Evolutionary conservation across 1,139 yeast species (phyloP).

Genomic region (Magnusiomyces fungicola): DNA sequence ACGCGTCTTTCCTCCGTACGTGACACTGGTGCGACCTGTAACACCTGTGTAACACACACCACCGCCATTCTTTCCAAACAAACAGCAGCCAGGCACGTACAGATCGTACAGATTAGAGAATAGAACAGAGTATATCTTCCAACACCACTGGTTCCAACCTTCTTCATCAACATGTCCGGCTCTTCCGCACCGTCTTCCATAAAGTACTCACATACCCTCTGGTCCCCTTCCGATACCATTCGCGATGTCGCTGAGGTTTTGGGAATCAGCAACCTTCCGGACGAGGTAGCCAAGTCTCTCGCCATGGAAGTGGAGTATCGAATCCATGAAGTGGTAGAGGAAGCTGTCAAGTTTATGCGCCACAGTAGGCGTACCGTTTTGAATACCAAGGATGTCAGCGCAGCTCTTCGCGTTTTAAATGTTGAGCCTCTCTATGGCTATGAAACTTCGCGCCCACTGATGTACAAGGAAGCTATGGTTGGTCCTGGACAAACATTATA

Average conservation of each 20-base stretch:
- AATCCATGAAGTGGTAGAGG: slow-evolving; percentile 89
- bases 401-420: slow-evolving; percentile 77
- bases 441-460: slow-evolving; percentile 45
- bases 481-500: slow-evolving; percentile 94
- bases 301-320: slow-evolving; percentile 99
- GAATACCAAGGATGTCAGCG: slow-evolving; percentile 72
- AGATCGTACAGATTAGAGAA: too few species aligned
- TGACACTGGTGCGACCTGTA: too few species aligned
- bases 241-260: slow-evolving; percentile 91
- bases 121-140: too few species aligned
- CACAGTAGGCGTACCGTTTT: slow-evolving; percentile 81
- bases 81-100: too few species aligned
- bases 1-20: neutral
- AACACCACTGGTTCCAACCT: too few species aligned
- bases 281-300: slow-evolving; percentile 86
- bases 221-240: slow-evolving; percentile 98
- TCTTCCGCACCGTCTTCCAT: slow-evolving; percentile 17
- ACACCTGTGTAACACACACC: too few species aligned
- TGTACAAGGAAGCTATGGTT: slow-evolving; percentile 73
- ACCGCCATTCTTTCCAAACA: too few species aligned
- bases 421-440: slow-evolving; percentile 57
- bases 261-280: slow-evolving; percentile 71
- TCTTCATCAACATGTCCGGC: slow-evolving; percentile 1
- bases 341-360: slow-evolving; percentile 92
- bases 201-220: slow-evolving; percentile 77